Evolutionary conservation across 805 yeast species (phyloP).

Genomic region (Hanseniaspora jakobsenii): DNA sequence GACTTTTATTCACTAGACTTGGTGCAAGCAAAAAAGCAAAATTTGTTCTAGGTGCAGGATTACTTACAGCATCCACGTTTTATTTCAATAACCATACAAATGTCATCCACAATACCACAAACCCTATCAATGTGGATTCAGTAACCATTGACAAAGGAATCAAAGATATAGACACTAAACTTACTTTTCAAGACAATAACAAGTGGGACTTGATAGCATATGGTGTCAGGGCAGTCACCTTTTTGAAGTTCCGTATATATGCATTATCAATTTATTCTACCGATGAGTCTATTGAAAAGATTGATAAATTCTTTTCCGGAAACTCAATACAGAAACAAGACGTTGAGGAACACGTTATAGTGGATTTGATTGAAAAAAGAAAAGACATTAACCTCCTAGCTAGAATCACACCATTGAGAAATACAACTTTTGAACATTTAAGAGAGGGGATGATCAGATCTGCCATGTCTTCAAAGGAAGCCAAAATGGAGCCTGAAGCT

Average conservation of each 20-base stretch:
- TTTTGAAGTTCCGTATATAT: slow-evolving; percentile 70
- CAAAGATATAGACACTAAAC: slow-evolving; percentile 35
- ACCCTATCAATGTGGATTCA: slow-evolving; percentile 19
- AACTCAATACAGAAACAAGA: slow-evolving; percentile 35
- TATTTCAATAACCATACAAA: background rate
- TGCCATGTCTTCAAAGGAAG: slow-evolving; percentile 51
- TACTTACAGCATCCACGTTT: background rate
- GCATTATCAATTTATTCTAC: slow-evolving; percentile 76
- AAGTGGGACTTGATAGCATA: slow-evolving; percentile 54
- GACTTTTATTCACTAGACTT: background rate
- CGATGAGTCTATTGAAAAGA: slow-evolving; percentile 37
- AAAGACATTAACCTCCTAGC: slow-evolving; percentile 52
- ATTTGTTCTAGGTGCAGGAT: background rate
- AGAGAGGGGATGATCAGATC: slow-evolving; percentile 82
- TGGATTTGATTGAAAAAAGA: slow-evolving; percentile 37
- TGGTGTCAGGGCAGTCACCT: slow-evolving; percentile 77
- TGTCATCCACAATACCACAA: slow-evolving; percentile 2
- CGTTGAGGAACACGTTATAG: slow-evolving; percentile 35
- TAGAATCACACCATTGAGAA: slow-evolving; percentile 74
- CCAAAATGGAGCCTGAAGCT: slow-evolving; percentile 38
- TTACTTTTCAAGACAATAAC: slow-evolving; percentile 24
- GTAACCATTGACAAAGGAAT: slow-evolving; percentile 40
- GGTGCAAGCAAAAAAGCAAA: background rate
- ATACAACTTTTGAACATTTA: slow-evolving; percentile 81
- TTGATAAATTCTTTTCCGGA: slow-evolving; percentile 30